A percentile compares a stretch with the other conserved stretches of the same genome.
These are phyloP conservation scores for Blumeriella jaapii DNA, from an alignment of 2,329 filamentous ascomycete genomes.

Conservation along the genomic window DNA sequence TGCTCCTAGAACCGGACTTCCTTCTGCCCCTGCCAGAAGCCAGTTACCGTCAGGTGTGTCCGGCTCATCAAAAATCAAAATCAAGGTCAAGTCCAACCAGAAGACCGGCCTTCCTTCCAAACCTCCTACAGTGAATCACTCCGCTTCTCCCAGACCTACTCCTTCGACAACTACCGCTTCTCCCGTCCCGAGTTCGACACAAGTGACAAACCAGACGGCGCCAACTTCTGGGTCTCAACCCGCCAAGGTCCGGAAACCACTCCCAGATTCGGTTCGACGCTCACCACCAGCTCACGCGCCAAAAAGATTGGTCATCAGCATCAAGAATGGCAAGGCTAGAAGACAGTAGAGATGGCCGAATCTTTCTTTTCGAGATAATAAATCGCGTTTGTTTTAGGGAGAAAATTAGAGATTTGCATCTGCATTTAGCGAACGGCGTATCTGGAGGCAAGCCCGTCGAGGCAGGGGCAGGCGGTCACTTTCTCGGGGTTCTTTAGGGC, in stretches of 20 bases:
- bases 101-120: too few relatives aligned
- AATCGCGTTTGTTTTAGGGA: background rate
- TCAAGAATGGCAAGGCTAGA: background rate
- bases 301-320: conserved; percentile 3
- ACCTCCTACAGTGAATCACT: background rate
- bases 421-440: conserved; percentile 24
- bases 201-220: background rate
- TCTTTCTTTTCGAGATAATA: background rate
- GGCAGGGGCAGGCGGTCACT: background rate
- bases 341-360: background rate
- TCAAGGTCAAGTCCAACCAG: too few relatives aligned
- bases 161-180: background rate
- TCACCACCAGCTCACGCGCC: background rate
- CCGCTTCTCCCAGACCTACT: conserved; percentile 6
- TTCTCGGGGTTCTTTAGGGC: background rate
- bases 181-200: conserved; percentile 1
- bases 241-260: conserved; percentile 13
- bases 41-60: conserved; percentile 1
- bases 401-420: conserved; percentile 2
- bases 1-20: conserved; percentile 1
- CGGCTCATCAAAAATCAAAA: background rate
- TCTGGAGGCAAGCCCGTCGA: conserved; percentile 1
- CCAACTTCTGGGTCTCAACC: background rate
- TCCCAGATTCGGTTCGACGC: conserved; percentile 10
- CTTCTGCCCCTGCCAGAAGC: background rate